Conservation (phyloP, 1,139 yeast species). For the Hyphopichia burtonii region DNA sequence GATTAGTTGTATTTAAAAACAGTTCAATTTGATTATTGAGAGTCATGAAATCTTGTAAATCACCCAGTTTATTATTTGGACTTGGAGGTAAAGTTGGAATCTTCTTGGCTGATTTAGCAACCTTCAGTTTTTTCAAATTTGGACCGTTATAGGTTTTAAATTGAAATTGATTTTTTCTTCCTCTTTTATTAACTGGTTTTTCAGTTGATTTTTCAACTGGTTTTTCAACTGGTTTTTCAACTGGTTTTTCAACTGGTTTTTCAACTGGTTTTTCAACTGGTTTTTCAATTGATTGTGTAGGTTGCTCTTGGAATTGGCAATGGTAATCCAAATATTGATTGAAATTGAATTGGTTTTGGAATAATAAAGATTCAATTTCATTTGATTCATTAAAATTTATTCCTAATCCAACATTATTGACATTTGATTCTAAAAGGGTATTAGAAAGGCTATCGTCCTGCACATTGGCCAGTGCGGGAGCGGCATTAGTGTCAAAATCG, state of each 20-base stretch:
- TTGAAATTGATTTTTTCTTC: slow-evolving; percentile 34
- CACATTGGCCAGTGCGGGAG: slow-evolving; percentile 7
- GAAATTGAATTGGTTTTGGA: slow-evolving; percentile 19
- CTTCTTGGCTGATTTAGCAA: slow-evolving; percentile 12
- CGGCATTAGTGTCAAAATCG: no score
- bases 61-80: slow-evolving; percentile 12
- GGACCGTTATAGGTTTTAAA: slow-evolving; percentile 42
- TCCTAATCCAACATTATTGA: slow-evolving; percentile 23
- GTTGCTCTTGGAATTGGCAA: slow-evolving; percentile 3
- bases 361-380: slow-evolving; percentile 18
- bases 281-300: neutral
- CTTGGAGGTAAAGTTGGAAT: slow-evolving; percentile 3
- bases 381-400: no score
- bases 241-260: no score
- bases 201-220: slow-evolving; percentile 18
- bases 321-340: slow-evolving; percentile 4
- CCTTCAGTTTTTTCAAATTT: slow-evolving; percentile 19
- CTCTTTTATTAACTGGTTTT: slow-evolving; percentile 23
- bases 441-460: slow-evolving; percentile 4
- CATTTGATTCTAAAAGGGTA: slow-evolving; percentile 1
- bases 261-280: slow-evolving; percentile 12
- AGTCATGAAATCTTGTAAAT: slow-evolving; percentile 33
- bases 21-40: slow-evolving; percentile 28
- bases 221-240: no score
- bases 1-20: slow-evolving; percentile 7